Evolutionary conservation across 2,329 filamentous ascomycete genomes (phyloP), one percentile per base, ranked within the genome.

Genomic region (Colletotrichum agaves): DNA sequence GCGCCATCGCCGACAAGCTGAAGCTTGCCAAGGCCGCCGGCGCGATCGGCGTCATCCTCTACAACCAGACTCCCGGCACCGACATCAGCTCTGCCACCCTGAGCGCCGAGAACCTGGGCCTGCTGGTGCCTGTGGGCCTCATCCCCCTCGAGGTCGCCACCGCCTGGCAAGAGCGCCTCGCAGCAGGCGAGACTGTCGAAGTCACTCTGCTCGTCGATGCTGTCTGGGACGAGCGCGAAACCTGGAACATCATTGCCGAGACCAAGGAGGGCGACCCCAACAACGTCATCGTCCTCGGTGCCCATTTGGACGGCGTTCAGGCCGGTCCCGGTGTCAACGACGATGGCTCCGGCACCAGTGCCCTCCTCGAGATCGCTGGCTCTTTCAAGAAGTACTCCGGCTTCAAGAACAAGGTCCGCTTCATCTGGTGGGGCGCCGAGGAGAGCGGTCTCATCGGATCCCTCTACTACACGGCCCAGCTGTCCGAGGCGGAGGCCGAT

Each of bases 31-130:
- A 76, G 73, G 74, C 77, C 8, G 75, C 79, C 10, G 82, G 82
- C 46, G 83, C 82, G 2, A 44, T 79, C 2, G 82, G 76, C 44
- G 81, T 84, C 0, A 76, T 92, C 33, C 81, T 92, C 56, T 90
- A 89, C 75, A 88, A 92, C 81, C 88, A 91, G 69, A 80, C 78
- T 2, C 78, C 83, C 0, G 87, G 86, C 1, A 70, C 73, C 10
- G 59, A 69, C n/a, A 74, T 79, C 3, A 75, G 82, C 2, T 77
- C 79, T 23, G 88, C 86, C 7, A 90, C 87, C 0, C 80, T 91
- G 2, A 82, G 84, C 17, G 79, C 79, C 0, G 77, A 78, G 71
- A 80, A 78, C 72, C 69, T 76, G 31, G 75, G 75, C 7, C 71
- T 74, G 17, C 72, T 81, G 4, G 74, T 78, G 10, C 78, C 81